Percentiles rank a stretch among this genome's conserved stretches.
These are phyloP conservation scores for Pythium coloratum DNA, from an alignment of 352 stramenopile genomes.

Conservation along the genomic window DNA sequence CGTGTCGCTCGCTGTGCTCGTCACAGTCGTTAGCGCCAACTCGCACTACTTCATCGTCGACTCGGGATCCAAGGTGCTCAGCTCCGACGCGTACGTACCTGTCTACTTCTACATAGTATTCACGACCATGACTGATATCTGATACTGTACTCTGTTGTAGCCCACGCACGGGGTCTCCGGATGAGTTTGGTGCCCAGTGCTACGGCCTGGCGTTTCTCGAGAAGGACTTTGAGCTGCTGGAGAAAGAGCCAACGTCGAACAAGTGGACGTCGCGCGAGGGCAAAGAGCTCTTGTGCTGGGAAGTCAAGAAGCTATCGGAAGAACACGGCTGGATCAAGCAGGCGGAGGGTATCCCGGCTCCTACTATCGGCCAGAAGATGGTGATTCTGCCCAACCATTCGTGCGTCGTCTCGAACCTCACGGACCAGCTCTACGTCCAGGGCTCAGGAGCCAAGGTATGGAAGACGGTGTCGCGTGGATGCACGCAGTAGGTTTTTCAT, in stretches of 20 bases:
- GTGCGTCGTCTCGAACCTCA: constrained; percentile 69
- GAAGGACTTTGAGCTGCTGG: constrained; percentile 60
- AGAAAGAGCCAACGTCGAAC: constrained; percentile 44
- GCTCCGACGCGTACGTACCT: constrained; percentile 48
- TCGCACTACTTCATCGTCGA: constrained; percentile 78
- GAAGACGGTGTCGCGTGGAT: constrained; percentile 58
- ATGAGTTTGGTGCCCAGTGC: constrained; percentile 51
- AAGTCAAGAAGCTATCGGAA: constrained; percentile 71
- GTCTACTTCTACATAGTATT: constrained; percentile 1
- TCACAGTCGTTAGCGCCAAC: constrained; percentile 73
- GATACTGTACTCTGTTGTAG: constrained; percentile 10
- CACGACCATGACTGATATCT: too few species aligned
- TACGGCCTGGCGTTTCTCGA: constrained; percentile 71
- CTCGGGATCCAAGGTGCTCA: constrained; percentile 69
- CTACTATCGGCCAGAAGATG: constrained; percentile 54
- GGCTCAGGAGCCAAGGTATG: constrained; percentile 44
- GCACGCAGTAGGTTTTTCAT: constrained; percentile 41
- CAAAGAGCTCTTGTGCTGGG: constrained; percentile 52
- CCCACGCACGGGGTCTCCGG: constrained; percentile 24
- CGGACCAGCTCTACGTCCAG: constrained; percentile 60
- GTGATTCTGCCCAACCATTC: constrained; percentile 71
- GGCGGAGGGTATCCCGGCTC: constrained; percentile 45
- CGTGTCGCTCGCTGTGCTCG: constrained; percentile 55
- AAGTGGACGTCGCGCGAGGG: constrained; percentile 38
- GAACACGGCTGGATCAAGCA: constrained; percentile 73